Evolutionary conservation across 208 protist genomes (phyloP), one percentile per base, ranked within the genome.

Genomic region (Naegleria fowleri): DNA sequence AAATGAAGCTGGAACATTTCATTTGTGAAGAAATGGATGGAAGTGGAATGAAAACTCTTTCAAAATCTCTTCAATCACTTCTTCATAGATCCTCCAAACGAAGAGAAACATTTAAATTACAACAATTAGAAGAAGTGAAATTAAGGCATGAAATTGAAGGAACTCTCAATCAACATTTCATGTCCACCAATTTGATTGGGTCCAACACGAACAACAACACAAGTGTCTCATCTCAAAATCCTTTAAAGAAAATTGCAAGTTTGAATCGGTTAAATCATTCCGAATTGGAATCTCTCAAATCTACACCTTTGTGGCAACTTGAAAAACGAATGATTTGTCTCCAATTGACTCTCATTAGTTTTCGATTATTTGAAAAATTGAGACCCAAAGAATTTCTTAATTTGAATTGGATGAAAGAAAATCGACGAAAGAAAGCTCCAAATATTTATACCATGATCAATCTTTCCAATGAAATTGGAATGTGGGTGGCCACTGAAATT

Each of bases 391-490:
- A 92, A 75, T 90, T 79, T 25, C 43, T 92, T 13, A 92, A 91
- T 75, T n/a, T 88, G 22, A 43, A n/a, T 19, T 92, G 91, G 91
- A 88, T 41, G 43, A 43, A 92, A n/a, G 43, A 58, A n/a, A 90
- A 0, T 39, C 15, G 22, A 75, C 11, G 75, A 41, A 11, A 40
- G 91, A 51, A n/a, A n/a, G 90, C 91, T 5, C 92, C 91, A 25
- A 93, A 93, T 85, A 91, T 93, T 16, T 40, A 90, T 38, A 7
- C 25, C 9, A 91, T 92, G 92, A 93, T 92, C 29, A 51, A 93
- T 25, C 51, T 58, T 38, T 93, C 92, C 51, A 94, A 94, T 83
- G 13, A 84, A 48, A 88, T 93, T 48, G 51, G 41, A 36, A 38
- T 29, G 7, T 90, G 52, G 36, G 43, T 91, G 4, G 79, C 58